Evolutionary conservation across 176 grass and related monocot species (phyloP).

Genomic region (Aegilops tauschii): DNA sequence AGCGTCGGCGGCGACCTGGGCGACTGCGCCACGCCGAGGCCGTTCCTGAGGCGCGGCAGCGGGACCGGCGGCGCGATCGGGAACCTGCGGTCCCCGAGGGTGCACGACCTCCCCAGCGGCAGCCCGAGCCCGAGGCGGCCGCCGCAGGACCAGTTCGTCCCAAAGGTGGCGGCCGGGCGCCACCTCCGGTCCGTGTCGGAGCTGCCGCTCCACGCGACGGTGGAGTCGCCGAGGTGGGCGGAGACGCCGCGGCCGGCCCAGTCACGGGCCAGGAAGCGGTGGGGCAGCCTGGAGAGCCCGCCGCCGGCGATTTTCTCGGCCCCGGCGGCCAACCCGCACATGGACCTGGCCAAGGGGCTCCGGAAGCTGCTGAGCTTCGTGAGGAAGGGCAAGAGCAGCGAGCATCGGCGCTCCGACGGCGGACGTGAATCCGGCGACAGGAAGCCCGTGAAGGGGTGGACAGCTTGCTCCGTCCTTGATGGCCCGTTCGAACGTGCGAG

Average conservation of each 20-base stretch:
- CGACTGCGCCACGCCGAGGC: conserved; percentile 26
- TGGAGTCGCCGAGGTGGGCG: neutral
- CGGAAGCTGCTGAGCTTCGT: conserved; percentile 58
- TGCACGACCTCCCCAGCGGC: conserved; percentile 33
- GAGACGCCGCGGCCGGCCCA: neutral
- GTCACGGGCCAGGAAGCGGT: conserved; percentile 34
- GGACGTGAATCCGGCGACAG: conserved; percentile 8
- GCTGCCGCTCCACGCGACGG: conserved; percentile 1
- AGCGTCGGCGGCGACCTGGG: conserved; percentile 29
- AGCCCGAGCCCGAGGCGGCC: conserved; percentile 17
- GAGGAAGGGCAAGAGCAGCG: conserved; percentile 31
- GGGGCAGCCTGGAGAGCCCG: conserved; percentile 39
- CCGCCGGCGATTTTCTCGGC: conserved; percentile 14
- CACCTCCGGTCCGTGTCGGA: conserved; percentile 38
- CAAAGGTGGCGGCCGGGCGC: neutral
- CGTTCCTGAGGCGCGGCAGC: conserved; percentile 48
- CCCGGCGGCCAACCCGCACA: conserved; percentile 24
- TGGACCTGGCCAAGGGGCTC: conserved; percentile 50
- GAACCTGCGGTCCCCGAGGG: conserved; percentile 10
- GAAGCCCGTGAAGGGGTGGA: conserved; percentile 47
- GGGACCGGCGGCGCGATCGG: conserved; percentile 28
- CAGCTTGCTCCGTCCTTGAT: conserved; percentile 33
- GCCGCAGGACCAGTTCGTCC: neutral
- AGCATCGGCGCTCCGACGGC: neutral
- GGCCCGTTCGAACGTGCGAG: conserved; percentile 33